These are phyloP conservation scores for Liquidambar formosana DNA, from an alignment of 164 flowering plant species.

Conservation along the genomic window DNA sequence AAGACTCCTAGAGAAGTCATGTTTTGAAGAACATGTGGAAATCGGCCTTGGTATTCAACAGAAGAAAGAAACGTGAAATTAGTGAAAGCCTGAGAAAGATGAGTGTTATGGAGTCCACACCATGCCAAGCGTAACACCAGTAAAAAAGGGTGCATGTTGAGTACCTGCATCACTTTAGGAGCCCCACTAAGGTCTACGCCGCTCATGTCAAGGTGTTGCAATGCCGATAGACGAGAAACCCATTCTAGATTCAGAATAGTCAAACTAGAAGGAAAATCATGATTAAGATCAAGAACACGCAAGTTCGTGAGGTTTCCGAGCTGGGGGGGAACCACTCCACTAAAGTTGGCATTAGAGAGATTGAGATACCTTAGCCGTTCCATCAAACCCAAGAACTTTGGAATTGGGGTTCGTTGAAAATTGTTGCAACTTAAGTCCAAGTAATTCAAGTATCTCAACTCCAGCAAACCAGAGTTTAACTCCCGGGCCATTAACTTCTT, in stretches of 20 bases:
- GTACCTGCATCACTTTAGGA: not conserved
- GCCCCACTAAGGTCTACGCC: not conserved
- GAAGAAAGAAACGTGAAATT: not conserved
- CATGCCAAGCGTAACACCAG: not conserved
- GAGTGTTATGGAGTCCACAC: not conserved
- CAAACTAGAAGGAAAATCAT: too few relatives aligned
- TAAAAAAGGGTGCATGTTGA: not conserved
- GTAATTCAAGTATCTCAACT: slow-evolving; percentile 1
- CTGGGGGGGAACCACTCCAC: too few relatives aligned
- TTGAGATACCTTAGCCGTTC: slow-evolving; percentile 1
- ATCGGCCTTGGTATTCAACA: not conserved
- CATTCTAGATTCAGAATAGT: too few relatives aligned
- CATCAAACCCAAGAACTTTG: slow-evolving; percentile 4
- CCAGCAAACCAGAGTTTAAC: too few relatives aligned
- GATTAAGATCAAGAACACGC: too few relatives aligned
- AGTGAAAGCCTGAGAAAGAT: not conserved
- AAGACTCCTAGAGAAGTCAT: not conserved
- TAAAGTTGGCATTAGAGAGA: not conserved
- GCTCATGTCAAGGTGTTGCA: not conserved
- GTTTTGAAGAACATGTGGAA: not conserved
- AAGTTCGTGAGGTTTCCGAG: too few relatives aligned
- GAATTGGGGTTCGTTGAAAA: slow-evolving; percentile 5
- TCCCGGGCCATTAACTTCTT: too few relatives aligned
- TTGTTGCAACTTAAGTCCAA: slow-evolving; percentile 13
- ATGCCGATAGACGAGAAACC: too few relatives aligned